Base-by-base conservation (phyloP, 2,329 filamentous ascomycete genomes). In the Fusarium foetens region DNA sequence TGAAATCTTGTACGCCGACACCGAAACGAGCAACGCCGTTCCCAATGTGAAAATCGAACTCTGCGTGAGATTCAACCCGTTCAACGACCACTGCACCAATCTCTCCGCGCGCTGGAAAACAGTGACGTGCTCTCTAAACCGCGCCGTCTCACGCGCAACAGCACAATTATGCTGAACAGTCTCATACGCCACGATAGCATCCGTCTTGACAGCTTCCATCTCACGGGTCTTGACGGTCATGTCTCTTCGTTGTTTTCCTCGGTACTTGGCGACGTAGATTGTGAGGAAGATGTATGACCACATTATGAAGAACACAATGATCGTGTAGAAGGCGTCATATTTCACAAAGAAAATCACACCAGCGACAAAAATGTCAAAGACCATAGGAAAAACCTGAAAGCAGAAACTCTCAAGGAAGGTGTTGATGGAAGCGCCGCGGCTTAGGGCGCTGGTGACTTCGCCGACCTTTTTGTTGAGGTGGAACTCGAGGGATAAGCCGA, bases 121-220 rank as follows among this genome's bases (percentile, higher is more conserved):
- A 23, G 71, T 41, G 1, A 91, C 88, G 17, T 89, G 87, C 27
- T 85, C 81, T 35, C 83, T 85, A 75, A 90, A 91, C 11, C 88
- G 83, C 57, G 86, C 83, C 45, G 89, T 89, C 75, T 91, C 89
- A 67, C 88, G 86, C 3, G 81, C 81, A 68, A 90, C 87, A 23
- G 89, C 89, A 70, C 89, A 90, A 80, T 90, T 91, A 76, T 91
- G 89, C 72, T 91, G 90, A 48, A 91, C 89, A 3, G 89, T 91
- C 68, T 86, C 85, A 63, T 85, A 86, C 0, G 84, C 84, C 73
- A 86, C 79, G 45, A 86, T 83, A 6, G 85, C 81, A 72, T 86
- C 85, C 2, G 82, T 86, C 81, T 84, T 85, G 64, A 82, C 80
- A 11, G 84, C 84, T 48, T 86, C 84, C 84, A 86, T 85, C 66